phyloP scores from a whole-genome alignment of 78 protist genomes.

The Chrysochromulina parva region DNA sequence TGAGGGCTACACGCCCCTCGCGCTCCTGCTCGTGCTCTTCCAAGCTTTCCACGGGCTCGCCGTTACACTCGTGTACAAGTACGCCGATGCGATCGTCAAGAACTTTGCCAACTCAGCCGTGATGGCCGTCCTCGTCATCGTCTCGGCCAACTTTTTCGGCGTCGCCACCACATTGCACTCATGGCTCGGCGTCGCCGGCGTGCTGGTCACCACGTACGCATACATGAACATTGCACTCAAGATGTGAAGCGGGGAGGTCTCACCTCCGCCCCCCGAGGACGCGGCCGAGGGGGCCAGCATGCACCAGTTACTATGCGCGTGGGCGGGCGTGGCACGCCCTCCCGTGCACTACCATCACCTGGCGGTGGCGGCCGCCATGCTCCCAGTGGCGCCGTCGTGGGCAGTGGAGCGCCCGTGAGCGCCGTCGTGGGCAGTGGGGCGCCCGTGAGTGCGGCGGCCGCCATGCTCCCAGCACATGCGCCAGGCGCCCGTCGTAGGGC shows the following conservation, averaged over 20 bases:
- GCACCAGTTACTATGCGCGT: no score
- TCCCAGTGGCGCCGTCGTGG: no score
- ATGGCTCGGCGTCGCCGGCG: background rate
- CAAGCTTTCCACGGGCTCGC: slow-evolving; percentile 10
- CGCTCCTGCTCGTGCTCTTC: background rate
- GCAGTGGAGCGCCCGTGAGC: no score
- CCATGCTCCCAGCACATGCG: no score
- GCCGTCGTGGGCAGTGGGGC: no score
- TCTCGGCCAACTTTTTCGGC: background rate
- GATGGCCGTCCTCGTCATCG: background rate
- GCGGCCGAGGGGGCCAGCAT: no score
- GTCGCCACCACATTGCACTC: background rate
- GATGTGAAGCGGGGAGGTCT: background rate
- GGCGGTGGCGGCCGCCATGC: no score
- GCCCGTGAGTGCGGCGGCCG: no score
- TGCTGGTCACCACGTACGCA: background rate
- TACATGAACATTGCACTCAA: slow-evolving; percentile 15
- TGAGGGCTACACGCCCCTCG: background rate
- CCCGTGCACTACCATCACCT: no score
- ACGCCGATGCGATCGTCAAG: slow-evolving; percentile 43
- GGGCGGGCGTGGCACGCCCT: no score
- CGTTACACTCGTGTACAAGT: slow-evolving; percentile 27
- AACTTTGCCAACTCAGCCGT: slow-evolving; percentile 19
- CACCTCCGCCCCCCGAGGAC: no score
- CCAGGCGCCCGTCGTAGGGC: no score